Base-by-base conservation (phyloP, 257 asterid genomes). In the Solanum peruvianum region DNA sequence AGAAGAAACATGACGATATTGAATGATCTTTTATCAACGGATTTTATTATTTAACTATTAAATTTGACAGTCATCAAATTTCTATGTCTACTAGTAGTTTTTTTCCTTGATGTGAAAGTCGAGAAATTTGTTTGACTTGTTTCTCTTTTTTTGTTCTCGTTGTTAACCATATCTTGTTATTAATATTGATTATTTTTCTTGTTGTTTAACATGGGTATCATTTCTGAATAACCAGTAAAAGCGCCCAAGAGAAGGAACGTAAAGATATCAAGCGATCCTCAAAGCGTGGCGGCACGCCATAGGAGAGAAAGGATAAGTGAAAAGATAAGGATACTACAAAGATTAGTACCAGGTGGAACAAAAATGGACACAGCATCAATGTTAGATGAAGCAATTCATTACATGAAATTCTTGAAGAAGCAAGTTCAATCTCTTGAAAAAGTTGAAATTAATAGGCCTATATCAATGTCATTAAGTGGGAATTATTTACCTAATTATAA, bases 311-410 rank as follows among this genome's bases (percentile, higher is more conserved):
- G 96, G 93, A 94, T 97, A 13, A 97, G 99, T 72, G 99, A 94
- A 88, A 75, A 93, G 92, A 97, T 97, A 21, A 88, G 99, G 88
- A 95, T 93, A 13, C 92, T 97, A 16, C 98, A 97, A 88, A 89
- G 98, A 89, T 95, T 97, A 25, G 99, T 97, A 9, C 99, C 99
- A 14, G 99, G 99, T 11, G 99, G 99, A 7, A 95, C 99, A 1
- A 97, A 97, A 83, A 97, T 95, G 99, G 99, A 97, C 87, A 97
- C 99, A 14, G 98, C 98, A 33, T 97, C 99, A 11, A 95, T 95
- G 99, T 82, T 97, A 7, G 98, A 97, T 20, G 99, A 97, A 91
- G 98, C 99, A 4, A 93, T 97, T 81, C 98, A 94, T 87, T 97
- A 97, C 69, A 96, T 97, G 23, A 97, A 97, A 85, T 97, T 95